A percentile compares a stretch with the other conserved stretches of the same genome.
phyloP scores from a whole-genome alignment of 441 rosid species.

The Eruca vesicaria region DNA sequence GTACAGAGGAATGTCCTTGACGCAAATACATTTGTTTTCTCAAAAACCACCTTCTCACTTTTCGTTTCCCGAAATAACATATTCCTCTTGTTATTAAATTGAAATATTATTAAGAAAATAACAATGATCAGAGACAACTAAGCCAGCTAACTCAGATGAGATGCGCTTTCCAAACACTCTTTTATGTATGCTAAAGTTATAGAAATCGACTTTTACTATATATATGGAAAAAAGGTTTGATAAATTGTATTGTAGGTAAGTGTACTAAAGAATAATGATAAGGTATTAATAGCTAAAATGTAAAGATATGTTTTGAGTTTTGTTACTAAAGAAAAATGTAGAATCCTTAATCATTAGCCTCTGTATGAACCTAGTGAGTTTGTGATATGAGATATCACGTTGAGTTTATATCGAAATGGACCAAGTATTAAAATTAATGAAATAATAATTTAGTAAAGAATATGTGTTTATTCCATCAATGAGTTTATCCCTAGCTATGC shows the following conservation, averaged over 20 bases:
- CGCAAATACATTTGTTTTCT: slow-evolving; percentile 18
- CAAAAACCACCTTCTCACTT: slow-evolving; percentile 13
- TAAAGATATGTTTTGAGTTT: background rate
- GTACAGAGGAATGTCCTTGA: slow-evolving; percentile 54
- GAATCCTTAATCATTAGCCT: background rate
- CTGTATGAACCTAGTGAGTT: slow-evolving; percentile 16
- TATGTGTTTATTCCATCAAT: background rate
- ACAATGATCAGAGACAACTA: slow-evolving; percentile 34
- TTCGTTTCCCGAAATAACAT: background rate
- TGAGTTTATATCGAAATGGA: background rate
- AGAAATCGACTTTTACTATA: background rate
- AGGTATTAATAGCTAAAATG: background rate
- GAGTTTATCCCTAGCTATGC: background rate
- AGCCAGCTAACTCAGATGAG: slow-evolving; percentile 29
- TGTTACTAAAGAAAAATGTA: background rate
- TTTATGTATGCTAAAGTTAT: slow-evolving; percentile 14
- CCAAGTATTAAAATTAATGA: background rate
- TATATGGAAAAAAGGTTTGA: background rate
- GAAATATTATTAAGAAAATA: background rate
- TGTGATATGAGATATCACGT: background rate
- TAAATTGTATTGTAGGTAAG: background rate
- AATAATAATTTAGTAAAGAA: background rate
- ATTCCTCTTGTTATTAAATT: background rate
- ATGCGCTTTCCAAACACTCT: slow-evolving; percentile 29
- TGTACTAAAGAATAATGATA: background rate